Base-by-base conservation (phyloP, 2,329 filamentous ascomycete genomes). In the Atkinsonella texensis region DNA sequence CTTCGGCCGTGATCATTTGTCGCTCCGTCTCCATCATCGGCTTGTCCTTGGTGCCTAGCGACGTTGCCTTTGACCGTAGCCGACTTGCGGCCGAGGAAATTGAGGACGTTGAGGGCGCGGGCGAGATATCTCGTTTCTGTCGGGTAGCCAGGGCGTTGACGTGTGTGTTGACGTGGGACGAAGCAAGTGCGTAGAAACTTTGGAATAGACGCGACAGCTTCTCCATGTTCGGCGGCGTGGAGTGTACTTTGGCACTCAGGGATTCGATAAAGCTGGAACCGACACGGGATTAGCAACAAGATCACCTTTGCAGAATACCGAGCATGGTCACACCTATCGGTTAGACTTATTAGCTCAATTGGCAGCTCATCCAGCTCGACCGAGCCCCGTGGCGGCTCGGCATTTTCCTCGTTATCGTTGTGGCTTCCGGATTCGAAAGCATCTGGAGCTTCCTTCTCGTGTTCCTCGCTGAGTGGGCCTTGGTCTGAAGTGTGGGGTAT, bases 1-100 rank as follows among this genome's bases (percentile, higher is more conserved):
- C 93, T 4, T 88, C 82, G 0, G 85, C 75, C 3, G 93, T 96
- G 55, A 97, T 80, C 88, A 98, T 94, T 68, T 93, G 89, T 61
- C 89, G 89, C 45, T 79, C 74, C 1, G 67, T 49, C 32, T 76
- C 74, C 59, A 68, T 52, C 65, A 70, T 70, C 17, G 67, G 68
- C 62, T 75, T 72, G 56, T 79, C 75, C 60, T 78, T 76, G 63
- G 68, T 68, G 57, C 75, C 68, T 49, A 81, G 70, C 13, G 79
- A 75, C 54, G 73, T 69, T 38, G 77, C 75, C 63, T 79, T 78
- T 53, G 73, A 73, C 54, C 79, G 72, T 52, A 83, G 60, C 48
- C 80, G 67, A 61, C 75, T 81, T 8, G 78, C 73, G 23, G 76
- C 72, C 38, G 80, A 80, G 23, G 74, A 68, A 55, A 77, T 74